Conservation (phyloP, 192 early-diverging fungal genomes). For the Podila minutissima region DNA sequence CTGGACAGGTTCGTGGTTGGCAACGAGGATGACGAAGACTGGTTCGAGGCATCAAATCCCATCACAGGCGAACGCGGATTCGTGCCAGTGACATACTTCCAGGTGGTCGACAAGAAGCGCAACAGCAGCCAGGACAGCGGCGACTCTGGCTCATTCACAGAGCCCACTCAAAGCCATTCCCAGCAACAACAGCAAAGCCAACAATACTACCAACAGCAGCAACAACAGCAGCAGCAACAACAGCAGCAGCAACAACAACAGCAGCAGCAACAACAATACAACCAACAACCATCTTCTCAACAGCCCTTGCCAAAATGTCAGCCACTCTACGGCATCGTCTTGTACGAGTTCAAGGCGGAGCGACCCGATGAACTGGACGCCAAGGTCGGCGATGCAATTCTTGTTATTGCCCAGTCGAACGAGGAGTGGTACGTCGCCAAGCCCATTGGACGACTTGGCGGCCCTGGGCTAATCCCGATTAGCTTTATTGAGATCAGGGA, state of each 20-base stretch:
- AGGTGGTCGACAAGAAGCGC: conserved; percentile 67
- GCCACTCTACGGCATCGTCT: conserved; percentile 73
- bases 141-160: conserved; percentile 43
- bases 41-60: conserved; percentile 82
- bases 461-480: conserved; percentile 80
- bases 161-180: conserved; percentile 13
- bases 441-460: conserved; percentile 67
- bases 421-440: conserved; percentile 83
- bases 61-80: conserved; percentile 72
- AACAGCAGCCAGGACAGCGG: conserved; percentile 46
- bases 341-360: conserved; percentile 81
- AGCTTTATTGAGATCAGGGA: conserved; percentile 81
- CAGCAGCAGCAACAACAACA: not conserved
- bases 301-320: conserved; percentile 42
- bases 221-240: conserved; percentile 2
- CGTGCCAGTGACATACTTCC: conserved; percentile 77
- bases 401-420: conserved; percentile 82
- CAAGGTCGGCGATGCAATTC: conserved; percentile 74
- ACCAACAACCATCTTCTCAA: conserved; percentile 13
- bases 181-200: conserved; percentile 16
- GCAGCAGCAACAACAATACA: not conserved
- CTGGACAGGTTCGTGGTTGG: conserved; percentile 57
- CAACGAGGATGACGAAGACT: conserved; percentile 70
- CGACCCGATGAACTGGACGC: conserved; percentile 76
- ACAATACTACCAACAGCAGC: not conserved